Base-by-base conservation (phyloP, 495 filamentous ascomycete genomes). In the Podospora australis region DNA sequence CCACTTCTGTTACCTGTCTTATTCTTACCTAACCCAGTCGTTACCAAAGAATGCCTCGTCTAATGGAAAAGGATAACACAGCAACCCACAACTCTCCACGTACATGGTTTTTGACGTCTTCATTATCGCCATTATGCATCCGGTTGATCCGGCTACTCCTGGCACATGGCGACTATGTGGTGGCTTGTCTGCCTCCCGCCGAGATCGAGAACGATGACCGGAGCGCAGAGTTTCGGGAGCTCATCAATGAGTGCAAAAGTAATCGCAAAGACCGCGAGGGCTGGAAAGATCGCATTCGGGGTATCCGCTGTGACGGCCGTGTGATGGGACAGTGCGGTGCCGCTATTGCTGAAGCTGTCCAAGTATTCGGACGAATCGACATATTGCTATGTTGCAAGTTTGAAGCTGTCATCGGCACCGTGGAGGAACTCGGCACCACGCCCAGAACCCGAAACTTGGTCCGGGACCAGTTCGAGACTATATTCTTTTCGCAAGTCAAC, bases 401-500 rank as follows among this genome's bases (percentile, higher is more conserved):
- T 57, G 87, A 95, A 79, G 88, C 88, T 42, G 78, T 96, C 20
- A 78, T 96, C 28, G 92, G 92, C 49, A 87, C 90, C 10, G 83
- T 98, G 10, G 92, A 98, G 64, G 92, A 98, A 65, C 75, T 96
- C 20, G 80, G 80, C 4, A 82, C 84, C 23, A 79, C 78, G n/a
- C 70, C 77, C 6, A 76, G 83, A 14, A 89, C 87, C 11, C 70
- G 82, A 57, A 87, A 85, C 40, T 73, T 95, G 3, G 85, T 94
- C 11, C 81, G 84, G 44, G 84, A 91, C 58, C 90, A 96, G 63
- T 96, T 96, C 67, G 91, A 96, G 64, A 83, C 82, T 32, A 88
- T 92, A 46, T 96, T 91, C 73, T 96, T 96, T 65, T 88, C 88
- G 0, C 88, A 90, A 26, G 80, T 96, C 53, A 97, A 96, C 65